Percentiles rank a stretch among this genome's conserved stretches.
Conservation (phyloP, 202 grass and related monocot genomes). For the Eragrostis tef region DNA sequence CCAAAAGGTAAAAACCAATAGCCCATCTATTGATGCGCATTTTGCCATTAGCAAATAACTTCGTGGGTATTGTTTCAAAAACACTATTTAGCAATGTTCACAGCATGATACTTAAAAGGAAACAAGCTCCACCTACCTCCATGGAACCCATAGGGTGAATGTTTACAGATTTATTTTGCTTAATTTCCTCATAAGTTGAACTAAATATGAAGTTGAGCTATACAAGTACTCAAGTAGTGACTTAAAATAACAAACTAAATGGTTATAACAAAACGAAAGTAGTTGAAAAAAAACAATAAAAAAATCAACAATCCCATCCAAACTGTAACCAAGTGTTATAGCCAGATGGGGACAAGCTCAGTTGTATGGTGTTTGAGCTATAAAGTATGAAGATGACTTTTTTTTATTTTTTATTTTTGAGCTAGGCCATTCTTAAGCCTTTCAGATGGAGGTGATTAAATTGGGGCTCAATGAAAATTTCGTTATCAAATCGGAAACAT, state of each 20-base stretch:
- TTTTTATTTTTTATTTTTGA: background rate
- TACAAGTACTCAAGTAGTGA: conserved; percentile 25
- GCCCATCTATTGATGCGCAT: conserved; percentile 36
- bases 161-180: background rate
- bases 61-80: conserved; percentile 27
- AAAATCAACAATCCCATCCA: background rate
- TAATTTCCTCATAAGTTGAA: background rate
- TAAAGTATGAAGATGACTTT: background rate
- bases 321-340: conserved; percentile 11
- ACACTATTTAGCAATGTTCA: background rate
- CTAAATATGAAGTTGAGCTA: background rate
- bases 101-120: background rate
- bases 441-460: background rate
- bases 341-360: background rate
- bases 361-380: background rate
- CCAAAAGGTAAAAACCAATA: background rate
- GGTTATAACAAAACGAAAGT: conserved; percentile 2
- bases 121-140: background rate
- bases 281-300: background rate
- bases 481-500: background rate
- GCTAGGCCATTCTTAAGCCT: background rate
- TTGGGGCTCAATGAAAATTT: background rate
- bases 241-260: conserved; percentile 5
- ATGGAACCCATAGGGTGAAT: conserved; percentile 18
- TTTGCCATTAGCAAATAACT: conserved; percentile 28